Percentiles rank a stretch among this genome's conserved stretches.
Evolutionary conservation across 2,329 filamentous ascomycete genomes (phyloP).

Genomic region (Coniosporium tulheliwenetii): DNA sequence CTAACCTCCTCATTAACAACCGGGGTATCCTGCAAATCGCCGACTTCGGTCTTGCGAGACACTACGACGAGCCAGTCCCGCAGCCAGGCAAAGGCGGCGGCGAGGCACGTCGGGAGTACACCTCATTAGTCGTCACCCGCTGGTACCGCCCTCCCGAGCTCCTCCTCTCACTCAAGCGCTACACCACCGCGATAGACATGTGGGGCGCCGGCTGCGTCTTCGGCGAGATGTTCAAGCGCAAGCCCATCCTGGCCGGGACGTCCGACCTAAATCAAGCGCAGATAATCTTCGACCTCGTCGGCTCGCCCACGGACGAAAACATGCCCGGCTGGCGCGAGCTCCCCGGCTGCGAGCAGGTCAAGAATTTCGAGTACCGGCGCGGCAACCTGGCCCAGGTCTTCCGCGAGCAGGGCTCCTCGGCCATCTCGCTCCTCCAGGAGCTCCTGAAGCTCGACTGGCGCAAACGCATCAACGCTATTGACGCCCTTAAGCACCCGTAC

Average conservation of each 20-base stretch:
- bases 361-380: constrained; percentile 40
- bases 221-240: constrained; percentile 90
- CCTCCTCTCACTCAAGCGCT: constrained; percentile 69
- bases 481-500: constrained; percentile 84
- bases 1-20: constrained; percentile 94
- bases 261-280: constrained; percentile 83
- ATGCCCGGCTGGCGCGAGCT: constrained; percentile 86
- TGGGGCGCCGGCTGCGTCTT: constrained; percentile 99
- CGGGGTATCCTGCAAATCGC: constrained; percentile 86
- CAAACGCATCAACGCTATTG: constrained; percentile 78
- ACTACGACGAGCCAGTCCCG: constrained; percentile 77
- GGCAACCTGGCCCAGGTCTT: constrained; percentile 62
- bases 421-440: constrained; percentile 66
- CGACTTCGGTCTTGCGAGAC: constrained; percentile 86
- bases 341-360: constrained; percentile 65
- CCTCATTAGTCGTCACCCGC: constrained; percentile 85
- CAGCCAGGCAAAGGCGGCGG: constrained; percentile 65
- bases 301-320: constrained; percentile 71
- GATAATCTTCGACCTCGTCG: constrained; percentile 85
- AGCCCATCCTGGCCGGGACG: constrained; percentile 80
- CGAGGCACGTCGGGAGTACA: constrained; percentile 79
- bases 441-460: constrained; percentile 82
- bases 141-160: constrained; percentile 97
- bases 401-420: constrained; percentile 54
- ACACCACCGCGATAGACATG: constrained; percentile 95